These are phyloP conservation scores for Escallonia herrerae DNA, from an alignment of 129 eudicot genomes.

Conservation along the genomic window DNA sequence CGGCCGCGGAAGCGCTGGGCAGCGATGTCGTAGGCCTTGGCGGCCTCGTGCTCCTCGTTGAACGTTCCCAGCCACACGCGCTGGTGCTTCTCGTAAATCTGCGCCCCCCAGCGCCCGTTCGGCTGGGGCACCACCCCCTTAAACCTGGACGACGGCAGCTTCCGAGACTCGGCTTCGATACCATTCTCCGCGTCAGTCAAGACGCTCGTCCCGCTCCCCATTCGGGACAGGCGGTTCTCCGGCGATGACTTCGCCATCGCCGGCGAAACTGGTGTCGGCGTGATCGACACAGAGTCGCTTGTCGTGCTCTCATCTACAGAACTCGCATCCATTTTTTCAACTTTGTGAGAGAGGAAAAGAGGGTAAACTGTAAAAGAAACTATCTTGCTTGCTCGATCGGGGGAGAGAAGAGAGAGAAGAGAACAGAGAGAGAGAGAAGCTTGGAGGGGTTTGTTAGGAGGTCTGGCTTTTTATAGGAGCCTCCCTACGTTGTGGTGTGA, in stretches of 20 bases:
- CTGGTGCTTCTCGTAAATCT: slow-evolving; percentile 85
- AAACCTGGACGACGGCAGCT: slow-evolving; percentile 73
- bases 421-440: not conserved
- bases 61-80: slow-evolving; percentile 94
- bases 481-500: not conserved
- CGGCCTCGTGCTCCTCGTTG: slow-evolving; percentile 78
- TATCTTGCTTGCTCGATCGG: not conserved
- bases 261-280: slow-evolving; percentile 13
- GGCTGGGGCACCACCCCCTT: slow-evolving; percentile 98
- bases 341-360: not conserved
- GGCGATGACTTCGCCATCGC: slow-evolving; percentile 8
- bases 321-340: slow-evolving; percentile 45
- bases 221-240: slow-evolving; percentile 34
- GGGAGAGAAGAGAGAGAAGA: slow-evolving; percentile 1
- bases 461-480: slow-evolving; percentile 42
- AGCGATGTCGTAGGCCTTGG: slow-evolving; percentile 77
- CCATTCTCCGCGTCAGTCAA: slow-evolving; percentile 50
- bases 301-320: slow-evolving; percentile 54
- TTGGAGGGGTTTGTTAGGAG: slow-evolving; percentile 20
- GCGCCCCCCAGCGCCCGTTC: slow-evolving; percentile 96
- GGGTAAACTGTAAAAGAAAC: slow-evolving; percentile 10
- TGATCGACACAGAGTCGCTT: slow-evolving; percentile 35
- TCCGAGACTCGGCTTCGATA: slow-evolving; percentile 73
- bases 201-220: slow-evolving; percentile 58
- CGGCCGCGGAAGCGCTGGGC: slow-evolving; percentile 87